Conservation (phyloP, 345 rosid genomes). For the Lepidium sativum region DNA sequence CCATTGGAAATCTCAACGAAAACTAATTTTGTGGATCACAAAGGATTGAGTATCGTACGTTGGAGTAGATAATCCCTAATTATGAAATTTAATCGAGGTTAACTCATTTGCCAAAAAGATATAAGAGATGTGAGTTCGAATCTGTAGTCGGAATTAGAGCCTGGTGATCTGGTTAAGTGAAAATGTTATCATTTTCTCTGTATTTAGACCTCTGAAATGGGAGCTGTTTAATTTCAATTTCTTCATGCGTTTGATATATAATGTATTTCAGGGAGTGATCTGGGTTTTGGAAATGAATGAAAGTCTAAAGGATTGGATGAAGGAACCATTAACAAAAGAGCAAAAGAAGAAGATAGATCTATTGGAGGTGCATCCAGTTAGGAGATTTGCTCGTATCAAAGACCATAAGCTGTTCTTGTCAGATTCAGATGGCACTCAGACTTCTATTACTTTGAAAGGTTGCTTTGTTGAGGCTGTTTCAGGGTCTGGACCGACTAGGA, state of each 20-base stretch:
- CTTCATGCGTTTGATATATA: neutral
- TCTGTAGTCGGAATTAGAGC: neutral
- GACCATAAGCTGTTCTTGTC: conserved; percentile 46
- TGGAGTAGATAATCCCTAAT: neutral
- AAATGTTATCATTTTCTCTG: neutral
- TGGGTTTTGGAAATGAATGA: conserved; percentile 77
- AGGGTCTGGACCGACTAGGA: conserved; percentile 57
- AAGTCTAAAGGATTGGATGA: conserved; percentile 32
- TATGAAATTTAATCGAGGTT: neutral
- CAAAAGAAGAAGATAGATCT: conserved; percentile 53
- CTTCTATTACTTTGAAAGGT: conserved; percentile 39
- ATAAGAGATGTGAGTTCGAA: neutral
- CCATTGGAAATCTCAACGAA: neutral
- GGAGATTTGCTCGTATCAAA: conserved; percentile 55
- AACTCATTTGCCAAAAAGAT: neutral
- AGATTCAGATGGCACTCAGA: conserved; percentile 40
- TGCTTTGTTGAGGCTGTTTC: conserved; percentile 80
- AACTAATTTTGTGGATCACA: neutral
- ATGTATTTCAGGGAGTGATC: conserved; percentile 54
- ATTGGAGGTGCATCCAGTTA: conserved; percentile 61
- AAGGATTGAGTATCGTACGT: neutral
- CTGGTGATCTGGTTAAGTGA: neutral
- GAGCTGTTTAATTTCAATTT: neutral
- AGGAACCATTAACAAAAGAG: conserved; percentile 41
- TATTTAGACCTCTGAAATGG: neutral